Percentiles rank a stretch among this genome's conserved stretches.
These are phyloP conservation scores for Arthroderma uncinatum DNA, from an alignment of 2,329 filamentous ascomycete species.

Conservation along the genomic window DNA sequence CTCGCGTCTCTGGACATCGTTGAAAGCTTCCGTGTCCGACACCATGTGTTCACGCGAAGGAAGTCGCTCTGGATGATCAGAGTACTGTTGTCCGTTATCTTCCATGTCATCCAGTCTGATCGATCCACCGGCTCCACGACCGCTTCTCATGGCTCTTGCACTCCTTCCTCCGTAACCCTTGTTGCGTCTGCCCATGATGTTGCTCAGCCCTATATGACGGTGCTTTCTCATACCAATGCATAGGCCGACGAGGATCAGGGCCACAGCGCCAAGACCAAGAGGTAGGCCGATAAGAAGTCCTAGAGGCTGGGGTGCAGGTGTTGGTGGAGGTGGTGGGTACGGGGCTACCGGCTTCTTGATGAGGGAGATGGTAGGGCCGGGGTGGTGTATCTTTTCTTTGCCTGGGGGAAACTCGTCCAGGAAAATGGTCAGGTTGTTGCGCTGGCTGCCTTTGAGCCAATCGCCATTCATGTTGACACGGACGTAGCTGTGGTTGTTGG, in stretches of 20 bases:
- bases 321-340: slow-evolving; percentile 24
- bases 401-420: slow-evolving; percentile 25
- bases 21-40: slow-evolving; percentile 20
- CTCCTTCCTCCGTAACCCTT: slow-evolving; percentile 30
- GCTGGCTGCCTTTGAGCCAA: slow-evolving; percentile 31
- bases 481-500: slow-evolving; percentile 32
- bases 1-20: slow-evolving; percentile 21
- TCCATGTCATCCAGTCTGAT: slow-evolving; percentile 25
- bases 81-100: slow-evolving; percentile 15
- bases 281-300: slow-evolving; percentile 35
- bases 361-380: slow-evolving; percentile 30
- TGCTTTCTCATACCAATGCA: slow-evolving; percentile 34
- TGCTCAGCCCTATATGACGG: slow-evolving; percentile 28
- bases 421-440: slow-evolving; percentile 30
- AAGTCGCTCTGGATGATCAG: slow-evolving; percentile 16
- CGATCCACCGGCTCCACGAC: slow-evolving; percentile 17
- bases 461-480: slow-evolving; percentile 28
- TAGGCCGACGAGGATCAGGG: slow-evolving; percentile 28
- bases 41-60: slow-evolving; percentile 9
- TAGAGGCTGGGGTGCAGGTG: slow-evolving; percentile 22
- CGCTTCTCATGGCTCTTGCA: slow-evolving; percentile 27
- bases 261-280: slow-evolving; percentile 27
- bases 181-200: slow-evolving; percentile 26
- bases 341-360: slow-evolving; percentile 26
- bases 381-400: slow-evolving; percentile 14